phyloP scores from a whole-genome alignment of 345 rosid species.

The Excoecaria cochinchinensis region DNA sequence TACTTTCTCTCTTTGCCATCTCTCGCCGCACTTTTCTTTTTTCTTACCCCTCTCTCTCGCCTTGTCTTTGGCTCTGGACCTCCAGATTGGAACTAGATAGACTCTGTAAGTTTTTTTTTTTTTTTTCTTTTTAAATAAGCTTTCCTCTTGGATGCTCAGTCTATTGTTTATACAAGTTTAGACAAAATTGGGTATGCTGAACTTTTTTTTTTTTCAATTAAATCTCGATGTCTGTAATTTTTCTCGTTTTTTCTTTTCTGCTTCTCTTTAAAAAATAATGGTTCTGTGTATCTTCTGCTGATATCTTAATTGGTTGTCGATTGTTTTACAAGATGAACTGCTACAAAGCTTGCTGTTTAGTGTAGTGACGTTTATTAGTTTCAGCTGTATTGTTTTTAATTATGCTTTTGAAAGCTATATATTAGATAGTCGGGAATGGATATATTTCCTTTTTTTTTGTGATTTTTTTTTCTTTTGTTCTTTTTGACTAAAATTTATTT shows the following conservation, averaged over 20 bases:
- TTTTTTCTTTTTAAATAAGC: background rate
- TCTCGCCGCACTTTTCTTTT: conserved; percentile 11
- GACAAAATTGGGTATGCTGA: background rate
- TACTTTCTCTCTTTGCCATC: conserved; percentile 19
- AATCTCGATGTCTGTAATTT: background rate
- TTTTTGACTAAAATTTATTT: background rate
- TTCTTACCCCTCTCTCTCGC: background rate
- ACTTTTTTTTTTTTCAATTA: background rate
- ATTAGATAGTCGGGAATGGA: conserved; percentile 8
- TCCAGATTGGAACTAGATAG: conserved; percentile 1
- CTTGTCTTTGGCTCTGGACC: conserved; percentile 3
- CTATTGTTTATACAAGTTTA: background rate
- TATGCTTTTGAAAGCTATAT: conserved; percentile 1
- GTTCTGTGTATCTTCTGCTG: background rate
- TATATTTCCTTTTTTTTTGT: no score
- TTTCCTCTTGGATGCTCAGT: background rate
- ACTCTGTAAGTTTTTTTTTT: conserved; percentile 9
- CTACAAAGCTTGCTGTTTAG: background rate
- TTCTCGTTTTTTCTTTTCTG: background rate
- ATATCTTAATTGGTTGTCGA: background rate
- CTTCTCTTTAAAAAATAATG: background rate
- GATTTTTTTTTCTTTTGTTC: background rate
- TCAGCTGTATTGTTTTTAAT: background rate
- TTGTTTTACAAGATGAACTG: background rate
- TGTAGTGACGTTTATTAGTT: background rate